Evolutionary conservation across 1,284 basidiomycete genomes (phyloP), one percentile per base, ranked within the genome.

Genomic region (Agaricales sp.): DNA sequence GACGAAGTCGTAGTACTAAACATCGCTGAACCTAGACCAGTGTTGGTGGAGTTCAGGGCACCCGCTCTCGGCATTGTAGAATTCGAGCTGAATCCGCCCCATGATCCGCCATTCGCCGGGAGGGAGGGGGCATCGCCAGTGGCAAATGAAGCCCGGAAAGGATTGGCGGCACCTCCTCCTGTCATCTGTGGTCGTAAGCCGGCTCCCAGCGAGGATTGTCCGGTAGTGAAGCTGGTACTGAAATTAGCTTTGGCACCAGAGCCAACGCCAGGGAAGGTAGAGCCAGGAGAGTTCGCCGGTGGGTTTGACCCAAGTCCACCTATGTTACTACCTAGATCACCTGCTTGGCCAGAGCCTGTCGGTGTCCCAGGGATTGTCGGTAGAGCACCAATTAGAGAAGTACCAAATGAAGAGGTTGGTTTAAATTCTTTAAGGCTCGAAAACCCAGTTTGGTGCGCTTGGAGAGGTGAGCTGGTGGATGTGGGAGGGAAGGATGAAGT

Each of bases 391-490:
- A 93, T 63, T 24, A 95, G 64, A 13, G 81, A 78, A 35, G 87
- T 82, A 25, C 93, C 93, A 62, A 97, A 97, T 24, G 80, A 86
- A 1, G 87, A 91, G 0, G 87, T 80, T 1, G 93, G 93, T 63
- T 94, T 92, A 77, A 97, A 97, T 1, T 89, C 75, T 64, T 91
- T 93, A 55, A 96, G 67, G 1, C 84, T 87, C 21, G 74, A 70
- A 57, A 86, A 90, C 1, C 93, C 93, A 1, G 93, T 96, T 35
- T 71, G 62, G 58, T 96, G 92, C 1, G 87, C 69, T 58, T 82
- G 79, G 4, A 93, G 56, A 18, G 62, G 54, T 1, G 63, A 58
- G 19, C 60, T 20, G 2, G 62, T 56, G 41, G 59, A 58, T 2
- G 64, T 64, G 2, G 63, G 58, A 1, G 58, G 53, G 39, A n/a